Conservation (phyloP, 2,329 filamentous ascomycete genomes). For the Colletotrichum sp. region DNA sequence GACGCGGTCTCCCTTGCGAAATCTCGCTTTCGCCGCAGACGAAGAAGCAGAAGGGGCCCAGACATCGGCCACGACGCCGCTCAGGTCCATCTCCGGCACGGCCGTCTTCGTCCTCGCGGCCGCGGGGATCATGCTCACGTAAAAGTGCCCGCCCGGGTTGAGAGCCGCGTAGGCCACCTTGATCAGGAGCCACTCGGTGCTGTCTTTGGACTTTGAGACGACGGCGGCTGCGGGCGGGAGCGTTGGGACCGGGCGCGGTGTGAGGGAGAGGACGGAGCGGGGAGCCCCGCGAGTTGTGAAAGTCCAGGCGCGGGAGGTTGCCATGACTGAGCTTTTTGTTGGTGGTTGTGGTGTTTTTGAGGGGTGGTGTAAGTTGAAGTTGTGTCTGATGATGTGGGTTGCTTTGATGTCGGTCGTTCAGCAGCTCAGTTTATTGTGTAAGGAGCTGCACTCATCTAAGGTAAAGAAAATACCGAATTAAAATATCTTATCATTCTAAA, state of each 20-base stretch:
- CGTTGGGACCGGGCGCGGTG: conserved; percentile 23
- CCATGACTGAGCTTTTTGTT: background rate
- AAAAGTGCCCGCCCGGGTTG: conserved; percentile 47
- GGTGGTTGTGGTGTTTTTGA: background rate
- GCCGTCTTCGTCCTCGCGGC: conserved; percentile 37
- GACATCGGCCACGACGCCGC: conserved; percentile 41
- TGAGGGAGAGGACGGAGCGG: conserved; percentile 29
- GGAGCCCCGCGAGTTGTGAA: conserved; percentile 32
- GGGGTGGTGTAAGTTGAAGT: background rate
- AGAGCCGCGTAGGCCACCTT: conserved; percentile 47
- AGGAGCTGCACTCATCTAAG: background rate
- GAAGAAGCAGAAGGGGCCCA: conserved; percentile 29
- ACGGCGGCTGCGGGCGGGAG: conserved; percentile 31
- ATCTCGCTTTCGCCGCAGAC: background rate
- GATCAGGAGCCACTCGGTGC: conserved; percentile 40
- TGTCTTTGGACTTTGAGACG: conserved; percentile 25
- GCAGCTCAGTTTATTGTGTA: background rate
- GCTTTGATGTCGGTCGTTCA: background rate
- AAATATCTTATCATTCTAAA: background rate
- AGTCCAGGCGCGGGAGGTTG: conserved; percentile 29
- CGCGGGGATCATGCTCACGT: conserved; percentile 44
- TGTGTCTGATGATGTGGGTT: background rate
- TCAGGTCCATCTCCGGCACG: conserved; percentile 49
- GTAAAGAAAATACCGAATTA: background rate
- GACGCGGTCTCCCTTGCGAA: conserved; percentile 36